Conservation (phyloP, 2,329 filamentous ascomycete genomes). For the Nothophoma quercina region DNA sequence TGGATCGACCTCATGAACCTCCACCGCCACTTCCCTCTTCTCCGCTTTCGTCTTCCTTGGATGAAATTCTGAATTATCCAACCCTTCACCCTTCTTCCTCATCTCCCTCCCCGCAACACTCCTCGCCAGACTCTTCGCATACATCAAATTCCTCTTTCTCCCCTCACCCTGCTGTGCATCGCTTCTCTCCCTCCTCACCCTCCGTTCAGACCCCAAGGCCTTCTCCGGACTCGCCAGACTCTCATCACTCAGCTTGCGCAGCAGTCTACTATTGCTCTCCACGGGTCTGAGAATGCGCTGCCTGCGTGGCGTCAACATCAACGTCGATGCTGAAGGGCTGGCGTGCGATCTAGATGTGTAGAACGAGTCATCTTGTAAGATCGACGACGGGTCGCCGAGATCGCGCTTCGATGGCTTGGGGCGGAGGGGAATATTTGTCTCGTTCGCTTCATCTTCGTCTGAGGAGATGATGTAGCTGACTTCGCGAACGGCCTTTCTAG, state of each 20-base stretch:
- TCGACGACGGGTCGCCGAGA: conserved; percentile 28
- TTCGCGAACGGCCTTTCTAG: conserved; percentile 36
- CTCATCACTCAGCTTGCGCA: conserved; percentile 39
- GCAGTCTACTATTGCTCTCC: conserved; percentile 40
- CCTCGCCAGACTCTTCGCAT: conserved; percentile 40
- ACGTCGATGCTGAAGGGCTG: conserved; percentile 1
- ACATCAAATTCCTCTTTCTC: conserved; percentile 28
- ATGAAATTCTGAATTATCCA: conserved; percentile 18
- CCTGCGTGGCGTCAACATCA: conserved; percentile 34
- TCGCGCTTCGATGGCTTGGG: conserved; percentile 38
- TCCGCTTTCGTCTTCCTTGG: conserved; percentile 5
- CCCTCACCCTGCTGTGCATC: conserved; percentile 25
- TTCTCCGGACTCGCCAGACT: conserved; percentile 42
- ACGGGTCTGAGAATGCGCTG: conserved; percentile 45
- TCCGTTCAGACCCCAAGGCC: conserved; percentile 24
- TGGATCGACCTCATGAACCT: conserved; percentile 14
- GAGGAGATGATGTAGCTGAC: conserved; percentile 31
- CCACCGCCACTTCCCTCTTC: conserved; percentile 12
- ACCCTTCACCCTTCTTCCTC: conserved; percentile 25
- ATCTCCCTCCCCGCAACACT: conserved; percentile 34
- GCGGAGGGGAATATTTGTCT: conserved; percentile 30
- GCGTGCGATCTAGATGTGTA: conserved; percentile 29
- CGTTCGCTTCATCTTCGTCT: conserved; percentile 36
- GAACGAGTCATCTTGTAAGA: conserved; percentile 35
- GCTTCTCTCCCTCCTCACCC: conserved; percentile 24